Base-by-base conservation (phyloP, 1,284 basidiomycete genomes). In the Apiotrichum veenhuisii region DNA sequence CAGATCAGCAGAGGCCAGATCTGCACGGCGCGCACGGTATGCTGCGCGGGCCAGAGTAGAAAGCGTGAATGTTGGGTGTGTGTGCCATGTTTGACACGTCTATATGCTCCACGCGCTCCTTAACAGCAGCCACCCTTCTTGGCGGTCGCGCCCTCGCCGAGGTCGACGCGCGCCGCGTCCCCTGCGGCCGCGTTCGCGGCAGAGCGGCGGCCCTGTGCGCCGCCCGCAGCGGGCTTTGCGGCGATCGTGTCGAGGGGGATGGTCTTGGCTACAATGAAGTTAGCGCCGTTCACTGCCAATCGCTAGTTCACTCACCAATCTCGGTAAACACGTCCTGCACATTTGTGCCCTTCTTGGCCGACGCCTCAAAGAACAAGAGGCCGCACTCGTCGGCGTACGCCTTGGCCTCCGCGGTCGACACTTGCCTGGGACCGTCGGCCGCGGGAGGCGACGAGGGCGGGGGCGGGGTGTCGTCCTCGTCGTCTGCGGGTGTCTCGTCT, bases 301-400 rank as follows among this genome's bases (percentile, higher is more conserved):
- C n/a, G n/a, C n/a, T n/a, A n/a, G n/a, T n/a, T n/a, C 27, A 78
- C 86, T 60, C 60, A 94, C 92, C 93, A 70, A 97, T 96, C 78
- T 98, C 96, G 10, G 95, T 98, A 75, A 99, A 99, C 34, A 98
- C 86, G 72, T 98, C 95, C 46, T 94, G 88, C 52, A 99, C 85
- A 46, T 94, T 94, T 68, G 95, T 89, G 40, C 96, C 96, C 11
- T 92, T 96, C 86, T 98, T 98, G 50, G 96, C 96, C 18, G 93
- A 98, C 18, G 96, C 98, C 82, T 99, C 96, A 72, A 99, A 83
- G 88, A 98, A 98, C 30, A 91, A 88, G 64, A 99, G 92, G 67
- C 83, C 84, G 59, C 98, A 82, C 76, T 97, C 92, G 75, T 97
- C 91, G 52, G 96, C 92, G 68, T 98, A 93, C 82, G 91, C 91